phyloP scores from a whole-genome alignment of 2,329 filamentous ascomycete genomes.

The Blastomyces parvus region DNA sequence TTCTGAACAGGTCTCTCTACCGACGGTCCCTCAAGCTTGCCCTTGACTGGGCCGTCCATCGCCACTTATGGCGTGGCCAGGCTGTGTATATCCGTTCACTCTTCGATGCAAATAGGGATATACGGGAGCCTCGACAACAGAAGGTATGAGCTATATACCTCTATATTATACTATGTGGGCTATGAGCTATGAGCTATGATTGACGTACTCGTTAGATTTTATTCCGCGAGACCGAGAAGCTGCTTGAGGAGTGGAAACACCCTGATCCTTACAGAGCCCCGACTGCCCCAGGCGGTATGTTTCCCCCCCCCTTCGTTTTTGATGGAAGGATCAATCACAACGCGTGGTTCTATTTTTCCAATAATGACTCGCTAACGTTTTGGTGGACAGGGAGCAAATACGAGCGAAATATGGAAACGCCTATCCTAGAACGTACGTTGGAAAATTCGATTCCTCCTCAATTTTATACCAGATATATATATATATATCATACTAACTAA shows the following conservation, averaged over 20 bases:
- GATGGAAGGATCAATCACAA: background rate
- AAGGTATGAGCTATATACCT: constrained; percentile 49
- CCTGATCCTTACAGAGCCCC: constrained; percentile 86
- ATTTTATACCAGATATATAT: background rate
- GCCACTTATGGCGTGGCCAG: constrained; percentile 89
- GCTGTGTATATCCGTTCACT: constrained; percentile 90
- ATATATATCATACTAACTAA: constrained; percentile 11
- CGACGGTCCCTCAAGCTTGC: constrained; percentile 85
- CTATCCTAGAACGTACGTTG: constrained; percentile 67
- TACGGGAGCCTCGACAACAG: constrained; percentile 76
- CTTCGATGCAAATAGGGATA: constrained; percentile 84
- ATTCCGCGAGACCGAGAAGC: constrained; percentile 75
- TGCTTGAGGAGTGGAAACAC: constrained; percentile 93
- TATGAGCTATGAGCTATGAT: background rate
- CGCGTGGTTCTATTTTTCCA: constrained; percentile 2
- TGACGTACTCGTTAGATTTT: constrained; percentile 51
- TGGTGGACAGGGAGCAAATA: constrained; percentile 72
- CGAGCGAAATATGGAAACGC: constrained; percentile 80
- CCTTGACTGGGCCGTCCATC: constrained; percentile 89
- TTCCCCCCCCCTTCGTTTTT: background rate
- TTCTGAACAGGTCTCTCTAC: constrained; percentile 57
- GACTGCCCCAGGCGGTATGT: constrained; percentile 81
- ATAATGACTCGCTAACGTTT: constrained; percentile 3
- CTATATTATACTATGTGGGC: background rate
- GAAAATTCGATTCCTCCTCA: background rate